Conservation (phyloP, 2,329 filamentous ascomycete genomes). For the Penicillium verrucosum region DNA sequence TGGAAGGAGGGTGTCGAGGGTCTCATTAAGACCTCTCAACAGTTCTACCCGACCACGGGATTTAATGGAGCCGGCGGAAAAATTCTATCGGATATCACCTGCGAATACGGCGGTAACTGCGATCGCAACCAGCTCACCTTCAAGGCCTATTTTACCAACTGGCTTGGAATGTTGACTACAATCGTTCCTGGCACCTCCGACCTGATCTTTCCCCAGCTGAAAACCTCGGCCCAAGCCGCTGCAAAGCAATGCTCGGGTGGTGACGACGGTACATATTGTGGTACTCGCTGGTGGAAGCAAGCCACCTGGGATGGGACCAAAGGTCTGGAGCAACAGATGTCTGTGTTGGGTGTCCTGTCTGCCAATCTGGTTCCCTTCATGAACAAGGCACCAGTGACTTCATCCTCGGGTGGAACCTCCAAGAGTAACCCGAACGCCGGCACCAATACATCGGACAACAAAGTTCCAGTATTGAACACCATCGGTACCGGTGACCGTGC, state of each 20-base stretch:
- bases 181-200: slow-evolving; percentile 58
- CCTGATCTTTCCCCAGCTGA: slow-evolving; percentile 57
- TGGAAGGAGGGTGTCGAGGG: slow-evolving; percentile 60
- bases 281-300: slow-evolving; percentile 41
- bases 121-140: slow-evolving; percentile 70
- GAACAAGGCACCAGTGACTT: slow-evolving; percentile 40
- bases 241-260: slow-evolving; percentile 61
- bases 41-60: slow-evolving; percentile 51
- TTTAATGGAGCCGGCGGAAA: slow-evolving; percentile 39
- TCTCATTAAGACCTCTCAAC: slow-evolving; percentile 51
- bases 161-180: slow-evolving; percentile 61
- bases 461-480: slow-evolving; percentile 11
- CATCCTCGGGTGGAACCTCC: slow-evolving; percentile 58
- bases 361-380: slow-evolving; percentile 30
- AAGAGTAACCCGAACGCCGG: slow-evolving; percentile 46
- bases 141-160: slow-evolving; percentile 68
- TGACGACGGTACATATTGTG: slow-evolving; percentile 57
- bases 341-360: slow-evolving; percentile 37
- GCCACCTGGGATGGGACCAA: slow-evolving; percentile 34
- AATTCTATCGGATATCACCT: slow-evolving; percentile 65
- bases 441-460: slow-evolving; percentile 17
- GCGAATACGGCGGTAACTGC: slow-evolving; percentile 61
- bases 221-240: slow-evolving; percentile 58
- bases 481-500: slow-evolving; percentile 37
- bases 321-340: slow-evolving; percentile 44